phyloP scores from a whole-genome alignment of 2,329 filamentous ascomycete genomes.

The Arthrobotrys megalospora region DNA sequence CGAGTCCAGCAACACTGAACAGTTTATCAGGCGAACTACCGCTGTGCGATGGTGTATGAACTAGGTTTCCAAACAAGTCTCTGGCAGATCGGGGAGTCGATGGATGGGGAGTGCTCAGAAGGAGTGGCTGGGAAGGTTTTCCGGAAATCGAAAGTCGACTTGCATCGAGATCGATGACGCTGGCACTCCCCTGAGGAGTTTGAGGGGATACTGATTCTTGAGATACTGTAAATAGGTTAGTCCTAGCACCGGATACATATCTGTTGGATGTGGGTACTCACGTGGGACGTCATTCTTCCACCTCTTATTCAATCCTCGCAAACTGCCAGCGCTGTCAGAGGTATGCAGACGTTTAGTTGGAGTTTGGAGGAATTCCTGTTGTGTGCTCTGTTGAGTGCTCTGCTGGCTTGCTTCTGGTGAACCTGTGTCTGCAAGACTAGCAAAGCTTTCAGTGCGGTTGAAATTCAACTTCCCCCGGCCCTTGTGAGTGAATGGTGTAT shows the following conservation, averaged over 20 bases:
- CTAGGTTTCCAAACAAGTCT: slow-evolving; percentile 62
- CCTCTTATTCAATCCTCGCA: slow-evolving; percentile 49
- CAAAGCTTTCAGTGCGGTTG: slow-evolving; percentile 60
- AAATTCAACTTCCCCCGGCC: slow-evolving; percentile 69
- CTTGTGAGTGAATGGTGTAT: slow-evolving; percentile 81
- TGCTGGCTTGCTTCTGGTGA: slow-evolving; percentile 51
- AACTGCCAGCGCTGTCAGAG: slow-evolving; percentile 54
- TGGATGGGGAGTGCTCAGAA: slow-evolving; percentile 36
- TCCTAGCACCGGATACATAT: background rate
- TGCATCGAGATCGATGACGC: slow-evolving; percentile 76
- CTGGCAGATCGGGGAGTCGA: slow-evolving; percentile 66
- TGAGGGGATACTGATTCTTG: slow-evolving; percentile 62
- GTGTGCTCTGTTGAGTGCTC: slow-evolving; percentile 44
- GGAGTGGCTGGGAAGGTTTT: slow-evolving; percentile 53
- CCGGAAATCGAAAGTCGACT: slow-evolving; percentile 84
- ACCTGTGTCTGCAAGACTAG: slow-evolving; percentile 54
- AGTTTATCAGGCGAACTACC: slow-evolving; percentile 66
- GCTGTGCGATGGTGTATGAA: slow-evolving; percentile 49
- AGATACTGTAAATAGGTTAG: slow-evolving; percentile 65
- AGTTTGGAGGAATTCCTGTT: slow-evolving; percentile 53
- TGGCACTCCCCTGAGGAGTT: slow-evolving; percentile 74
- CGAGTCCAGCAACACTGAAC: slow-evolving; percentile 76
- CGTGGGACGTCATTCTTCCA: slow-evolving; percentile 48
- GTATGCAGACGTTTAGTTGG: slow-evolving; percentile 56
- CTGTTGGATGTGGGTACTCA: slow-evolving; percentile 24